phyloP scores from a whole-genome alignment of 2,329 filamentous ascomycete genomes.

The Neofusicoccum parvum region DNA sequence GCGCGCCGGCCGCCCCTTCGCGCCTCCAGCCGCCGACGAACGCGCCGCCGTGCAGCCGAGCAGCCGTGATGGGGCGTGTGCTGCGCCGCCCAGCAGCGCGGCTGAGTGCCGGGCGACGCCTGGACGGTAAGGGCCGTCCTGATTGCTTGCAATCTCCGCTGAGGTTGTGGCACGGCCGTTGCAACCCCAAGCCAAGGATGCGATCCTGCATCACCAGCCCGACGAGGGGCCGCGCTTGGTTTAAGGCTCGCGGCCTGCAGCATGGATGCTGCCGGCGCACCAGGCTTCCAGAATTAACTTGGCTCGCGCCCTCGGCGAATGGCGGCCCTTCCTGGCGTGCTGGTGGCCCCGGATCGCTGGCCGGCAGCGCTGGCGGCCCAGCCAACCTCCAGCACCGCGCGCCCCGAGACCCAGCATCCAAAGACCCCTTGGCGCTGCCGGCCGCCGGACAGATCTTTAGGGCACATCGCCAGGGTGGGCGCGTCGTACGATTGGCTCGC shows the following conservation, averaged over 20 bases:
- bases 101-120: slow-evolving; percentile 1
- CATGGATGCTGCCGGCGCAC: slow-evolving; percentile 8
- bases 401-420: slow-evolving; percentile 15
- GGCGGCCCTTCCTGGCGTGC: background rate
- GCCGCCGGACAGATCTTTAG: slow-evolving; percentile 20
- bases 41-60: slow-evolving; percentile 13
- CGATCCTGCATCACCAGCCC: slow-evolving; percentile 20
- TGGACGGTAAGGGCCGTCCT: slow-evolving; percentile 2
- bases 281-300: slow-evolving; percentile 10
- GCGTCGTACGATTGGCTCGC: slow-evolving; percentile 4
- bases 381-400: slow-evolving; percentile 15
- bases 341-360: slow-evolving; percentile 16
- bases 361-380: slow-evolving; percentile 7
- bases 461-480: slow-evolving; percentile 5
- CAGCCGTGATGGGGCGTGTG: background rate
- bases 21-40: background rate
- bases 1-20: background rate
- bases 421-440: slow-evolving; percentile 9
- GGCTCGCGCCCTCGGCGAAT: slow-evolving; percentile 2
- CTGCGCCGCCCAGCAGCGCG: background rate
- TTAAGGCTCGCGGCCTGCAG: slow-evolving; percentile 14
- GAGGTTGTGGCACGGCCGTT: slow-evolving; percentile 20
- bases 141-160: slow-evolving; percentile 19
- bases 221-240: slow-evolving; percentile 13
- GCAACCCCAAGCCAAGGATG: slow-evolving; percentile 19